Base-by-base conservation (phyloP, 805 yeast genomes). In the Saturnispora zaruensis region DNA sequence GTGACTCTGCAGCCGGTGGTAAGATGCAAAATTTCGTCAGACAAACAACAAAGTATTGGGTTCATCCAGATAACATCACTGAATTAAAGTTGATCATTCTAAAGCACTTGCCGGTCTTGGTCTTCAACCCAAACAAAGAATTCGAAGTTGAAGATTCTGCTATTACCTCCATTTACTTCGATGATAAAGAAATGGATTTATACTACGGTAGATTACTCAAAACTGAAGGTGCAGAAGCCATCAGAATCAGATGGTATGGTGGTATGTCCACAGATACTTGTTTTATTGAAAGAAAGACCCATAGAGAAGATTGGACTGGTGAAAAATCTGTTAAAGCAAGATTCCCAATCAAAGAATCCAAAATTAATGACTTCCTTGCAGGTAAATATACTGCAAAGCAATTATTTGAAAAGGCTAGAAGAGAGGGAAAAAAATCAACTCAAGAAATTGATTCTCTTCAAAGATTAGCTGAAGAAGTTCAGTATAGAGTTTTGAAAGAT, bases 291-390 rank as follows among this genome's bases (percentile, higher is more conserved):
- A 80, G 99, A 68, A 93, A 93, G 68, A 93, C 99, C 5, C 99
- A 93, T 65, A 79, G 99, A 68, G 99, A 93, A 68, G 99, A 93
- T 72, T 91, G 99, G 99, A 93, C 99, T 3, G 99, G 99, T 59
- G 99, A 93, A 67, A 91, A 91, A 69, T 87, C 96, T n/a, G 99
- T 93, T 56, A 93, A 93, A 70, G 98, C 98, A 5, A 79, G 99
- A 66, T 93, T 93, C 69, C 82, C 91, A 20, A 70, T 93, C 57
- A 93, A 90, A 66, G 99, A 93, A 66, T 87, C 84, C 66, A 78
- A 88, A 62, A 89, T 91, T 46, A 93, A 93, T 64, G 79, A 81
- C 46, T 93, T 88, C 66, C 66, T 91, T 70, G 69, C 71, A 33
- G 99, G 99, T 57, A 79, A 79, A 46, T 89, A 77, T 64, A 87